Evolutionary conservation across 2,329 filamentous ascomycete genomes (phyloP).

Genomic region (Onygenales sp.): DNA sequence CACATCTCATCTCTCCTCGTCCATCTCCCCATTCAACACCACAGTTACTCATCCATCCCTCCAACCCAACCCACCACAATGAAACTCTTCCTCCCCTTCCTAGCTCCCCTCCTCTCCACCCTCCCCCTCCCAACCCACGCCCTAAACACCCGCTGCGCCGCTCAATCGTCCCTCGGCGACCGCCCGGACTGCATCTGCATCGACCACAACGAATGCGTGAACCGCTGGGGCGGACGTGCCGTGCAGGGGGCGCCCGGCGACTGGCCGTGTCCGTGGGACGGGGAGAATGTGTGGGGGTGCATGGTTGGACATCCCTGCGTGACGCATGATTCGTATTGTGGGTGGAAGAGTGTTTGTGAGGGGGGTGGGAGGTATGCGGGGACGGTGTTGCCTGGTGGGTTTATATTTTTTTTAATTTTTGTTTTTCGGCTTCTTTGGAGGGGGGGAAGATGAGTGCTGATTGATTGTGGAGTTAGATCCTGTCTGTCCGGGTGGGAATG

Average conservation of each 20-base stretch:
- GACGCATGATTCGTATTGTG: slow-evolving; percentile 1
- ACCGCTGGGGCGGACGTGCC: not conserved
- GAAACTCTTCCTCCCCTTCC: not conserved
- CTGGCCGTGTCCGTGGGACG: not conserved
- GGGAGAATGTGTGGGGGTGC: not conserved
- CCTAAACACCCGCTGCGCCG: not conserved
- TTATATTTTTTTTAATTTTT: not conserved
- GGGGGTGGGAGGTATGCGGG: not conserved
- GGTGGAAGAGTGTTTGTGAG: not conserved
- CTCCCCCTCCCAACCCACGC: not conserved
- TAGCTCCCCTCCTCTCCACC: not conserved
- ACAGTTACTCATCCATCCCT: not conserved
- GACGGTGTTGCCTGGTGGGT: not conserved
- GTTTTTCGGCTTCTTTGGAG: not conserved
- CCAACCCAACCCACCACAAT: not conserved
- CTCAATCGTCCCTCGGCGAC: not conserved
- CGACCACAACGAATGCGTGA: not conserved
- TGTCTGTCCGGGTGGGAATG: not conserved
- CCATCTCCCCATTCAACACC: not conserved
- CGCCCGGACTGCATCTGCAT: slow-evolving; percentile 2
- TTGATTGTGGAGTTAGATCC: not conserved
- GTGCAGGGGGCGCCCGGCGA: not conserved
- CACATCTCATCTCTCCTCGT: not conserved
- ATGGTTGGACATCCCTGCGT: not conserved
- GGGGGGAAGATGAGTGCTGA: not conserved